Base-by-base conservation (phyloP, 1,284 basidiomycete species). In the Ganoderma boninense region DNA sequence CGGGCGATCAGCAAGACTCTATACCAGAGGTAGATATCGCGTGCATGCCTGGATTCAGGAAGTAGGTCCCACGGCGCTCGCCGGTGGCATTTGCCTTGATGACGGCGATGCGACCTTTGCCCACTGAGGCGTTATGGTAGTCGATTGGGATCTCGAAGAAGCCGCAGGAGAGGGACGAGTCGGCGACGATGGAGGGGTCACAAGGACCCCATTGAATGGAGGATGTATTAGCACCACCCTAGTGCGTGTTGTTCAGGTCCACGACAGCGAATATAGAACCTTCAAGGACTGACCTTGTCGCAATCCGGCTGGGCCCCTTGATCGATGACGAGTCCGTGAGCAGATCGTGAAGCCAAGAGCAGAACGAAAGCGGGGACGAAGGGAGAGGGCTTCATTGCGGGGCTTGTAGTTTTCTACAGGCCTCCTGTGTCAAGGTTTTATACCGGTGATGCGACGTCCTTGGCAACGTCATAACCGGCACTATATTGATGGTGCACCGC, bases 31-130 rank as follows among this genome's bases (percentile, higher is more conserved):
- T n/a, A n/a, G n/a, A n/a, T n/a, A n/a, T n/a, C n/a, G n/a, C n/a
- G n/a, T 35, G 57, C 70, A 11, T 40, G 65, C 71, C 71, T 16
- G 71, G 71, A 62, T 73, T 73, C 32, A 69, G 32, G 56, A 73
- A 70, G 8, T 69, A 23, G 1, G 71, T 64, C 0, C 72, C 72
- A n/a, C 38, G 65, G 14, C 70, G 67, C 20, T 69, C 62, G 0
- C 44, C 43, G 13, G 70, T 71, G 0, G 70, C 69, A 57, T 69
- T n/a, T n/a, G 63, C 62, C 42, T 73, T 73, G 8, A 62, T 68
- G 14, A 73, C 29, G 0, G 68, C 68, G 26, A 73, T 54, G 1
- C 64, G 63, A 0, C 42, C 72, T 10, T 38, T 42, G 2, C 72
- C 72, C 5, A 23, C 66, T 0, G 66, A 66, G 0, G 64, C 23